phyloP scores from a whole-genome alignment of 345 rosid genomes.

The Leavenworthia alabamica region DNA sequence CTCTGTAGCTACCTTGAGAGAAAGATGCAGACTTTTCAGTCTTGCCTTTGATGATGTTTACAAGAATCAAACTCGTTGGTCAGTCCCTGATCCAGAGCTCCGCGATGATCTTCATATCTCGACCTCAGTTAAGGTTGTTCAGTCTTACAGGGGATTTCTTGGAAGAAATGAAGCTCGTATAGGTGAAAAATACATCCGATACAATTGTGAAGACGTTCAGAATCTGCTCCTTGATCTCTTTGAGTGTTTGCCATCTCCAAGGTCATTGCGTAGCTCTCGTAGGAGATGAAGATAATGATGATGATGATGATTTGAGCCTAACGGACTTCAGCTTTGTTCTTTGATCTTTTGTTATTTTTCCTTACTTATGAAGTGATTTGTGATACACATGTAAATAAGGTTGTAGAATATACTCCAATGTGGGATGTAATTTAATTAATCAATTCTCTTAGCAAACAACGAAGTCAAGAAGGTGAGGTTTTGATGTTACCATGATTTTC shows the following conservation, averaged over 20 bases:
- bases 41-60: constrained; percentile 60
- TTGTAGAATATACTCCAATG: constrained; percentile 2
- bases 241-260: constrained; percentile 39
- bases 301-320: background rate
- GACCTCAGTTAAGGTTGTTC: constrained; percentile 58
- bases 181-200: constrained; percentile 52
- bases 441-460: background rate
- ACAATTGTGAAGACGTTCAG: constrained; percentile 53
- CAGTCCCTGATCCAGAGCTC: constrained; percentile 53
- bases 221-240: constrained; percentile 55
- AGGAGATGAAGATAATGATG: constrained; percentile 33
- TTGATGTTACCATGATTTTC: background rate
- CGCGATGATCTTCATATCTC: constrained; percentile 62
- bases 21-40: constrained; percentile 53
- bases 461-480: constrained; percentile 51
- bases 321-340: background rate
- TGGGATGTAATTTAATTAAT: constrained; percentile 3
- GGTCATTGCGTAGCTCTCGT: constrained; percentile 40
- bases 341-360: constrained; percentile 1
- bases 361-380: constrained; percentile 6
- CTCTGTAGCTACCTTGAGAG: constrained; percentile 32
- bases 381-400: constrained; percentile 12
- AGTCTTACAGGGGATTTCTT: constrained; percentile 57
- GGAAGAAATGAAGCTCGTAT: constrained; percentile 35
- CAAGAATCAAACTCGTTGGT: constrained; percentile 58